Evolutionary conservation across 768 basidiomycete species (phyloP), one percentile per base, ranked within the genome.

Genomic region (Lactarius tabidus): DNA sequence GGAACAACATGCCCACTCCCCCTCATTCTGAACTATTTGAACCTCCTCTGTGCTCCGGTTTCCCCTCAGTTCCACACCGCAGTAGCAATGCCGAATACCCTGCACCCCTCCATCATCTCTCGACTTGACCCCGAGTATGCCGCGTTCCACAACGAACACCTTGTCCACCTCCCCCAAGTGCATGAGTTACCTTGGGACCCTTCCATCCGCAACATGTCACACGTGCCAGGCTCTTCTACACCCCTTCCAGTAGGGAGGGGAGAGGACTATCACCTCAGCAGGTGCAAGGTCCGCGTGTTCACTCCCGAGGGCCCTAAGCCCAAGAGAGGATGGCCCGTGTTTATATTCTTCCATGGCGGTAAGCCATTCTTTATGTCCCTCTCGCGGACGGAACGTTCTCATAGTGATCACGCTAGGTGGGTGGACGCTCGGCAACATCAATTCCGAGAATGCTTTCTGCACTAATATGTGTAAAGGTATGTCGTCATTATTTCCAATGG

Each of bases 301-400:
- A 87, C 85, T 1, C 90, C 90, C 0, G 77, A 81, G 54, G 83
- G 84, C 0, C 61, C 71, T 3, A 70, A 77, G 0, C 87, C 88
- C 0, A 71, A 70, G 2, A 74, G 72, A 0, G 89, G 89, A 20
- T 90, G 89, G 89, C 88, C 88, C 0, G 81, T 85, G 2, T 83
- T 90, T 65, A 80, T 89, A 52, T 91, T 82, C 79, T 89, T 86
- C 72, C 90, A 90, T 67, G 90, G 90, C 59, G 89, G 89, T 83
- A 65, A 61, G 80, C 26, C 9, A 17, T 36, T n/a, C 5, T 14
- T 53, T 31, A 31, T 14, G 10, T 15, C 35, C 20, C 10, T 56
- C 7, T 2, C 7, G 23, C 15, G 18, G n/a, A n/a, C 57, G 12
- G 15, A 35, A 35, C n/a, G 23, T 45, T 57, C 54, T 57, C 33